Evolutionary conservation across 768 basidiomycete species (phyloP), one percentile per base, ranked within the genome.

Genomic region (Amanita pallidorosea): DNA sequence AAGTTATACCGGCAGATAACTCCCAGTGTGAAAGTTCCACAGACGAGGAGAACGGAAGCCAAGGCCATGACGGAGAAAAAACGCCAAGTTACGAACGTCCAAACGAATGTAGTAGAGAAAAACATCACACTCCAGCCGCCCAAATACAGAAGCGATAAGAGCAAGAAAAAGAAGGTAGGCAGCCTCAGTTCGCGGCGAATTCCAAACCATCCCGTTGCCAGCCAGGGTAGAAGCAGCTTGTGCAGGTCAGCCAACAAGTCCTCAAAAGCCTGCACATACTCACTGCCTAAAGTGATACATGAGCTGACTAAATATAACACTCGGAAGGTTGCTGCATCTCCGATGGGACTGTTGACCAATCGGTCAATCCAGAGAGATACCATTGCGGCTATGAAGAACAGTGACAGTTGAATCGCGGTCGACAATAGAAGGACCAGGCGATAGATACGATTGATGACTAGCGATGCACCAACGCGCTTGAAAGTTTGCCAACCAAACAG

Each of bases 401-500:
- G 54, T 20, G 80, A 77, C n/a, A 90, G 67, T 58, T 88, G 88
- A 45, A 88, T 79, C 36, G 76, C 71, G 57, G 85, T 85, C 5
- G 84, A 86, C 51, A 88, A 66, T 13, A 73, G 67, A 36, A 88
- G 72, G 51, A 88, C 81, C 43, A 81, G 67, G 63, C 80, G 85
- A 71, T 90, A 90, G 53, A 85, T 64, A 33, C 80, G 76, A 63
- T 84, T 85, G 65, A 90, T 87, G 9, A 71, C 72, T 56, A 78
- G 66, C 5, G 81, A 85, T 9, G 88, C 86, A 34, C 88, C 87
- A 47, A 89, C 79, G 51, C 86, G 83, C 64, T 88, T 88, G 75
- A 89, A 91, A 0, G 87, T 91, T 64, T 87, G 85, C 87, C 87
- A 91, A 40, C 88, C 85, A 61, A 86, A 90, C 13, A 73, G 59